Conservation (phyloP, 495 filamentous ascomycete species). For the Talaromyces nanjingensis region DNA sequence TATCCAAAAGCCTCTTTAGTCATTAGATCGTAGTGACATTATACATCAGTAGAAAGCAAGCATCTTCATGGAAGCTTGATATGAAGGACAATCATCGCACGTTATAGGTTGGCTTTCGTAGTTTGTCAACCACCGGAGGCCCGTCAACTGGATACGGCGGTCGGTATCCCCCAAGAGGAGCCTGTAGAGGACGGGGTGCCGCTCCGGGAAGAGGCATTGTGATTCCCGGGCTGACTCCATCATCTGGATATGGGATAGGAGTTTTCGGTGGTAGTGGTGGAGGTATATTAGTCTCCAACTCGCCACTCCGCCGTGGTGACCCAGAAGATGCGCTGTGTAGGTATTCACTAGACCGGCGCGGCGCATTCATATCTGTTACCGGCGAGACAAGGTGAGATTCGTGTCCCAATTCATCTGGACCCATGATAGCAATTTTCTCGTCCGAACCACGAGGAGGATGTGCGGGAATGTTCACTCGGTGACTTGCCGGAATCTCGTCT, state of each 20-base stretch:
- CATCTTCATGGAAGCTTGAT: not conserved
- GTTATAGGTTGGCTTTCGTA: conserved; percentile 75
- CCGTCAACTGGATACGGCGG: conserved; percentile 79
- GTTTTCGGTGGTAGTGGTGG: conserved; percentile 85
- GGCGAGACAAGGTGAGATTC: conserved; percentile 28
- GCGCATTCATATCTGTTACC: conserved; percentile 10
- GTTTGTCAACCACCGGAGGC: conserved; percentile 74
- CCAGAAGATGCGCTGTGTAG: conserved; percentile 8
- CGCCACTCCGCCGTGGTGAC: conserved; percentile 38
- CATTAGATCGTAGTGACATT: not conserved
- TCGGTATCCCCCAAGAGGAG: conserved; percentile 23
- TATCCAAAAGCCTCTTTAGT: not conserved
- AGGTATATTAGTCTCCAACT: conserved; percentile 45
- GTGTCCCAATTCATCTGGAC: conserved; percentile 50
- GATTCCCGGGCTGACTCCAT: conserved; percentile 24
- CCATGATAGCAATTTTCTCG: conserved; percentile 57
- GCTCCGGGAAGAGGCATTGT: conserved; percentile 28
- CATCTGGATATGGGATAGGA: conserved; percentile 53
- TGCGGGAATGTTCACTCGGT: conserved; percentile 14
- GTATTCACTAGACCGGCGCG: conserved; percentile 26
- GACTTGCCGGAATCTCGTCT: conserved; percentile 40
- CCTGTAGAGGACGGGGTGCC: conserved; percentile 10
- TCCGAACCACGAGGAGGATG: conserved; percentile 27
- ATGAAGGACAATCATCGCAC: conserved; percentile 34
- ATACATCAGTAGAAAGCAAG: not conserved